phyloP scores from a whole-genome alignment of 129 eudicot genomes.

The Glebionis coronaria region DNA sequence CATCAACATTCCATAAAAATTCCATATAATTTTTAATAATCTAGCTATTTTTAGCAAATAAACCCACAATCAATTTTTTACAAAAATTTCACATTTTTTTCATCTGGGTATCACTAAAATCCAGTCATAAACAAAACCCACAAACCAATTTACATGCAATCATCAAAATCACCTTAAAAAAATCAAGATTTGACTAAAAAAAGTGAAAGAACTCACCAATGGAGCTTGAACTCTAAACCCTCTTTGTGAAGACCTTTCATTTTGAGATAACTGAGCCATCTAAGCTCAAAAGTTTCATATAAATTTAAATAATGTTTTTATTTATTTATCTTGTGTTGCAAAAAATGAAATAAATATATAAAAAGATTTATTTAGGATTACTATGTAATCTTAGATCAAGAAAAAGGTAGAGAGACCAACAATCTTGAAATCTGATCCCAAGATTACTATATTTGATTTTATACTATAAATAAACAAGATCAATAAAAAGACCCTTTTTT shows the following conservation, averaged over 20 bases:
- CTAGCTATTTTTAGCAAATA: too few relatives aligned
- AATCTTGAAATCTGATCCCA: constrained; percentile 55
- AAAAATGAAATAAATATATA: constrained; percentile 19
- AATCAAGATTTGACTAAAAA: constrained; percentile 14
- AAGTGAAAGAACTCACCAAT: constrained; percentile 54
- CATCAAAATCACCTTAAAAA: constrained; percentile 5
- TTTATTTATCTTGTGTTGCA: neutral
- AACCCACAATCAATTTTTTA: constrained; percentile 14
- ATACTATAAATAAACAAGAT: constrained; percentile 23
- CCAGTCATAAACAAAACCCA: constrained; percentile 22
- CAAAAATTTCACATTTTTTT: neutral
- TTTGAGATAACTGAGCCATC: constrained; percentile 80
- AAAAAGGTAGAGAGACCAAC: constrained; percentile 25
- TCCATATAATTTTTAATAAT: neutral
- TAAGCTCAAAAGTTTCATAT: constrained; percentile 34
- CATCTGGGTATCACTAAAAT: constrained; percentile 18
- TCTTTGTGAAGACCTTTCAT: constrained; percentile 53
- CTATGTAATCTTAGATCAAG: constrained; percentile 44
- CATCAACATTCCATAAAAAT: constrained; percentile 8
- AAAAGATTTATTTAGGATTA: constrained; percentile 16
- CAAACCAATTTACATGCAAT: constrained; percentile 20
- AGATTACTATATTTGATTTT: constrained; percentile 23
- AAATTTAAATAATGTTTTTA: constrained; percentile 13
- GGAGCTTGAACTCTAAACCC: constrained; percentile 97
- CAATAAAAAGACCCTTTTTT: constrained; percentile 35